These are phyloP conservation scores for Phaffia rhodozyma DNA, from an alignment of 1,284 basidiomycete species.

Conservation along the genomic window DNA sequence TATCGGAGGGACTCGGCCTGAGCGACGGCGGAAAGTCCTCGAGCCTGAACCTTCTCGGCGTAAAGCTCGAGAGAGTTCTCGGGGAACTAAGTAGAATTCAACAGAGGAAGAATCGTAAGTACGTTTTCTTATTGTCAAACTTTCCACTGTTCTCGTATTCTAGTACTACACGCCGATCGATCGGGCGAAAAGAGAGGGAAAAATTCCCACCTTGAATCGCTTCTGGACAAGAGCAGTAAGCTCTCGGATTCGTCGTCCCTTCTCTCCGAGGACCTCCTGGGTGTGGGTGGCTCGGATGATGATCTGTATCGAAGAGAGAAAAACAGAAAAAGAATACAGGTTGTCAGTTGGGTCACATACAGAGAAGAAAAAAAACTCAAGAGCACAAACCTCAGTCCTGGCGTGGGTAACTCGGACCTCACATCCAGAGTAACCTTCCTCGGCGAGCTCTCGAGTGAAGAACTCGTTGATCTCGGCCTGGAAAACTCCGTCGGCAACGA, in stretches of 20 bases:
- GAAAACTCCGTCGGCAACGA: slow-evolving; percentile 47
- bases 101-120: not conserved
- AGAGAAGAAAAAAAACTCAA: not conserved
- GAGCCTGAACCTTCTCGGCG: slow-evolving; percentile 98
- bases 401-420: slow-evolving; percentile 99
- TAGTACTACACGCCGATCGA: not conserved
- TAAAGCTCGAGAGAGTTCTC: slow-evolving; percentile 98
- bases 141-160: no score
- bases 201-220: slow-evolving; percentile 60
- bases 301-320: slow-evolving; percentile 47
- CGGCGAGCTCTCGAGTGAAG: slow-evolving; percentile 89
- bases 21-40: slow-evolving; percentile 95
- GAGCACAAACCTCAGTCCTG: slow-evolving; percentile 68
- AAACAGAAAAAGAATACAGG: not conserved
- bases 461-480: slow-evolving; percentile 23
- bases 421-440: slow-evolving; percentile 99
- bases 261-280: slow-evolving; percentile 98
- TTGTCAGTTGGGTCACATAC: not conserved
- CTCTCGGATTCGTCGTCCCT: slow-evolving; percentile 98
- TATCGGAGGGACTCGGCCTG: slow-evolving; percentile 98
- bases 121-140: not conserved
- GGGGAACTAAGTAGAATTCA: slow-evolving; percentile 50
- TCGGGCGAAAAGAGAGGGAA: not conserved
- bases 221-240: slow-evolving; percentile 97
- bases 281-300: slow-evolving; percentile 99